A percentile compares a stretch with the other conserved stretches of the same genome.
Evolutionary conservation across 345 rosid genomes (phyloP).

Genomic region (Eutrema heterophyllum): DNA sequence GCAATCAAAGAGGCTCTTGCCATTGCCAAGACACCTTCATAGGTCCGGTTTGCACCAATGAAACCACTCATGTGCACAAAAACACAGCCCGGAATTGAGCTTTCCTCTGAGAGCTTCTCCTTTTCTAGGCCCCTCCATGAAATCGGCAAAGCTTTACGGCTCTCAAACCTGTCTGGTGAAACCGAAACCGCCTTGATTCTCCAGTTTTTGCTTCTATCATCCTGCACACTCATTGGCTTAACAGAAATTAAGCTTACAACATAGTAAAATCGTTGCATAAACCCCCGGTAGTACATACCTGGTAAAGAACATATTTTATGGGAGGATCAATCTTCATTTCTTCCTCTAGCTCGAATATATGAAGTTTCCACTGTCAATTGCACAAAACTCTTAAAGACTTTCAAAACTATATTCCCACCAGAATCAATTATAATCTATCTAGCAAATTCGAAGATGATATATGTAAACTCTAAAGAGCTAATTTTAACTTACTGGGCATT

Average conservation of each 20-base stretch:
- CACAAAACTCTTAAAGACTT: background rate
- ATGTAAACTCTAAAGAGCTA: background rate
- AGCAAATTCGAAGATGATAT: background rate
- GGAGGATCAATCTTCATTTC: slow-evolving; percentile 64
- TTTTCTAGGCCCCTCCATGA: slow-evolving; percentile 80
- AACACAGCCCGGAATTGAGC: slow-evolving; percentile 60
- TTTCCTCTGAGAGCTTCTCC: slow-evolving; percentile 51
- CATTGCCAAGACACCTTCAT: slow-evolving; percentile 73
- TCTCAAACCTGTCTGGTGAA: slow-evolving; percentile 69
- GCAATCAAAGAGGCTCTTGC: slow-evolving; percentile 41
- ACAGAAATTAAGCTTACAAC: background rate
- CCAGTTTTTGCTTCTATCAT: slow-evolving; percentile 77
- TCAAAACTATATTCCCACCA: background rate
- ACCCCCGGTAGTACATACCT: slow-evolving; percentile 29
- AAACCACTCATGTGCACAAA: slow-evolving; percentile 89
- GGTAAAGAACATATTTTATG: slow-evolving; percentile 73
- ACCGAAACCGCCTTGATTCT: slow-evolving; percentile 74
- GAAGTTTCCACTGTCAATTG: slow-evolving; percentile 73
- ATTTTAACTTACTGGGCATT: slow-evolving; percentile 66
- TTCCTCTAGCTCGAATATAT: slow-evolving; percentile 72
- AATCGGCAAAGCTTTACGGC: slow-evolving; percentile 71
- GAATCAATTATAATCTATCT: background rate
- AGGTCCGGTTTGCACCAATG: slow-evolving; percentile 65
- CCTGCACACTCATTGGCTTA: slow-evolving; percentile 42
- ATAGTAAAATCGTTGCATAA: background rate